Percentiles rank a stretch among this genome's conserved stretches.
Evolutionary conservation across 2,329 filamentous ascomycete genomes (phyloP).

Genomic region (Pseudocercospora fijiensis): DNA sequence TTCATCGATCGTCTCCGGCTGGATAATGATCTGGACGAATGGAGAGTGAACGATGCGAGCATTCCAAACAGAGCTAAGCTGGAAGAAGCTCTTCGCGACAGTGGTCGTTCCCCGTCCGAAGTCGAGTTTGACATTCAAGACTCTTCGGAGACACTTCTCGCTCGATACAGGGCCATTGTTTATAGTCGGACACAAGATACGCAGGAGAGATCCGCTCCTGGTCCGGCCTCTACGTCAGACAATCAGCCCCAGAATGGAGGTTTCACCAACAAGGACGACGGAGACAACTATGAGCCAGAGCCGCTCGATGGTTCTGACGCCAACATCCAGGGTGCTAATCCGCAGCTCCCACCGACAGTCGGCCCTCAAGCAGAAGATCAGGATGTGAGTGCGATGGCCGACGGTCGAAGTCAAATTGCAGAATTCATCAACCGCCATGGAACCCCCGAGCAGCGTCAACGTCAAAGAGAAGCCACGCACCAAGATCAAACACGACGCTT

Average conservation of each 20-base stretch:
- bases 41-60: background rate
- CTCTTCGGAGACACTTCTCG: background rate
- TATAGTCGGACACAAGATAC: background rate
- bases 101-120: background rate
- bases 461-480: background rate
- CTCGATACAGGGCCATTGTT: background rate
- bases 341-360: background rate
- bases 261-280: background rate
- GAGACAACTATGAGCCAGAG: background rate
- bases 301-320: background rate
- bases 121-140: background rate
- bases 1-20: conserved; percentile 7
- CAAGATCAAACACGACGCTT: background rate
- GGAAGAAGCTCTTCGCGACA: background rate
- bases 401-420: background rate
- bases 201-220: background rate
- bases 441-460: background rate
- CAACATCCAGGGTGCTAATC: background rate
- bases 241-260: background rate
- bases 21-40: background rate
- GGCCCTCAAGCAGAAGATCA: background rate
- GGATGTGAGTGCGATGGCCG: background rate
- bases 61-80: background rate
- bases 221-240: background rate
- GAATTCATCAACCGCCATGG: conserved; percentile 1